Evolutionary conservation across 139 green algal genomes (phyloP), one percentile per base, ranked within the genome.

Genomic region (Chlorella sp.): DNA sequence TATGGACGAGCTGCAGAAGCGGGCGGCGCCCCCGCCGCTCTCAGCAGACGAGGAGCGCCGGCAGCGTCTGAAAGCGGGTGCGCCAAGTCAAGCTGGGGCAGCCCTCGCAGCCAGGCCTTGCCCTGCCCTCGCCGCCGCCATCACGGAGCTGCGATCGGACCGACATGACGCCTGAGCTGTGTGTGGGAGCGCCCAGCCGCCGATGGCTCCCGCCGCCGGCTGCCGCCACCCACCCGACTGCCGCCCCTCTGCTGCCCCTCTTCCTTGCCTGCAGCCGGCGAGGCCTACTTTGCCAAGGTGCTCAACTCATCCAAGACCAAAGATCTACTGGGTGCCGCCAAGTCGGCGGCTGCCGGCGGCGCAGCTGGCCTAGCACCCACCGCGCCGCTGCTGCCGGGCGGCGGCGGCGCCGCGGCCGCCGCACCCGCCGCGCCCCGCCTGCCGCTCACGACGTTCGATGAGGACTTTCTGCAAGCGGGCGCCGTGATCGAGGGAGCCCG

Each of bases 201-300:
- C 36, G 63, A 28, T 38, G 63, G 15, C 65, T 25, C 12, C 30
- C 20, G 7, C 70, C 3, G 20, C 70, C 26, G 25, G 32, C 68
- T 16, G n/a, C 44, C n/a, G 15, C 18, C n/a, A 32, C 5, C 18
- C n/a, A 32, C 5, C 41, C 12, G 17, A 23, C 20, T 64, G 9
- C 30, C 36, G 38, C 69, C 9, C 47, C 34, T 74, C 68, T n/a
- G 21, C 30, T 4, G 44, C 30, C 55, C 62, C 2, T 30, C 28
- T 20, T 4, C 55, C 18, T 44, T 6, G 3, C 38, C 38, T 41
- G 36, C 76, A 82, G 76, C 76, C 26, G 76, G 76, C 32, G 76
- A 82, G 60, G 76, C 76, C 3, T 82, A 82, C 76, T 82, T 82
- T 72, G 76, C 76, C 56, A 82, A 82, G 26, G 76, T 82, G 76